Conservation (phyloP, 2,329 filamentous ascomycete species). For the Karstenula rhodostoma region DNA sequence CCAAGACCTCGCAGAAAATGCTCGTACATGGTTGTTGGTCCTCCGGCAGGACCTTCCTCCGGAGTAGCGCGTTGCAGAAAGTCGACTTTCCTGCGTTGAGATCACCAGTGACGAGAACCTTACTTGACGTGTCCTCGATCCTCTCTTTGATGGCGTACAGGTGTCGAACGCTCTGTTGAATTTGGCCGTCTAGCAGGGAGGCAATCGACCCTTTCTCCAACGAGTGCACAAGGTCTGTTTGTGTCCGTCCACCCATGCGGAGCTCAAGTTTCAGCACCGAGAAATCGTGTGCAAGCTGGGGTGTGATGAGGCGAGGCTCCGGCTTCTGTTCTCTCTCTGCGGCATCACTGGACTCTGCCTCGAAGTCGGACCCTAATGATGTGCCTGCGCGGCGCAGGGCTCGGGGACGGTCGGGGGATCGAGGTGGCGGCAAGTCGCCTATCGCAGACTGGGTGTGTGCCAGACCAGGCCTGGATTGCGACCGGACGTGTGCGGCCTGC, state of each 20-base stretch:
- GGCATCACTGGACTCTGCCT: slow-evolving; percentile 75
- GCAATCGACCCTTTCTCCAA: slow-evolving; percentile 92
- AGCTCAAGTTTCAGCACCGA: slow-evolving; percentile 94
- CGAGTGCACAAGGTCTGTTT: slow-evolving; percentile 91
- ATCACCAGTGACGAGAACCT: slow-evolving; percentile 94
- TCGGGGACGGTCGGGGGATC: slow-evolving; percentile 57
- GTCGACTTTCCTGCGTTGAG: slow-evolving; percentile 98
- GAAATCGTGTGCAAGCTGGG: slow-evolving; percentile 94
- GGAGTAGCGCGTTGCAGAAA: slow-evolving; percentile 95
- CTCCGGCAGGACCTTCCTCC: slow-evolving; percentile 91
- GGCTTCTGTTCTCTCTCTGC: slow-evolving; percentile 67
- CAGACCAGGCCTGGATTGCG: slow-evolving; percentile 68
- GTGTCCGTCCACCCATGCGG: slow-evolving; percentile 85
- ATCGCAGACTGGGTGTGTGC: slow-evolving; percentile 69
- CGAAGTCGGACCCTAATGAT: slow-evolving; percentile 64
- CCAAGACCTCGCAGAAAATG: slow-evolving; percentile 97
- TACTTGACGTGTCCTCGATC: slow-evolving; percentile 97
- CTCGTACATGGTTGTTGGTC: slow-evolving; percentile 98
- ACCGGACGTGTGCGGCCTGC: slow-evolving; percentile 48
- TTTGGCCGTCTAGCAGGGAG: slow-evolving; percentile 89
- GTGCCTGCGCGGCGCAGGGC: slow-evolving; percentile 75
- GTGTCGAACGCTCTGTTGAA: slow-evolving; percentile 91
- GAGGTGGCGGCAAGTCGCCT: slow-evolving; percentile 56
- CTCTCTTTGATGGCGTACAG: slow-evolving; percentile 85
- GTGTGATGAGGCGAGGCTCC: slow-evolving; percentile 86